Evolutionary conservation across 495 filamentous ascomycete genomes (phyloP).

Genomic region (Staphylotrichum longicolle): DNA sequence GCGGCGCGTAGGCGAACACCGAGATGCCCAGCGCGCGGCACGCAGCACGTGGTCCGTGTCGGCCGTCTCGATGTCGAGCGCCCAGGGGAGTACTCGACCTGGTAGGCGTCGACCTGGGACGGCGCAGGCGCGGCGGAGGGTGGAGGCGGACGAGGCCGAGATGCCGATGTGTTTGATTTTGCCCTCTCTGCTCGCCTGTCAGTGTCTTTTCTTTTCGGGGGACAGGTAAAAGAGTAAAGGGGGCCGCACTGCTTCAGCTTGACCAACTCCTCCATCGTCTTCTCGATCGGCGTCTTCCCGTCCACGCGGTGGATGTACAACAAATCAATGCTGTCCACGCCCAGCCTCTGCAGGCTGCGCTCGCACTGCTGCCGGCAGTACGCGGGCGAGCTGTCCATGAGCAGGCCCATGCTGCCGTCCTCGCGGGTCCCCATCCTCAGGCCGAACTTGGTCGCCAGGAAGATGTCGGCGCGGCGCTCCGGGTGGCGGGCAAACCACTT

Average conservation of each 20-base stretch:
- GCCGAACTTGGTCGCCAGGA: slow-evolving; percentile 58
- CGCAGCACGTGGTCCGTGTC: slow-evolving; percentile 38
- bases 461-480: slow-evolving; percentile 51
- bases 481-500: slow-evolving; percentile 53
- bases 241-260: slow-evolving; percentile 36
- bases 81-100: slow-evolving; percentile 49
- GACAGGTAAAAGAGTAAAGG: too few relatives aligned
- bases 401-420: slow-evolving; percentile 11
- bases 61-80: slow-evolving; percentile 44
- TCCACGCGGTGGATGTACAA: slow-evolving; percentile 60
- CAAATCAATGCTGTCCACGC: slow-evolving; percentile 55
- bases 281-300: slow-evolving; percentile 59
- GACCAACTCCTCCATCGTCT: slow-evolving; percentile 55
- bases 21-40: slow-evolving; percentile 51
- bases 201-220: too few relatives aligned
- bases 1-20: slow-evolving; percentile 47
- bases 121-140: slow-evolving; percentile 41
- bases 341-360: slow-evolving; percentile 52
- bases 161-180: slow-evolving; percentile 56
- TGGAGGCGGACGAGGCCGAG: slow-evolving; percentile 37
- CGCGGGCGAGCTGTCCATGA: slow-evolving; percentile 51
- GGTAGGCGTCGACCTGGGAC: slow-evolving; percentile 42
- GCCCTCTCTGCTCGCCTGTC: slow-evolving; percentile 31
- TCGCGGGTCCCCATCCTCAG: slow-evolving; percentile 15
- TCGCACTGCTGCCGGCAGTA: slow-evolving; percentile 52